phyloP scores from a whole-genome alignment of 1,139 yeast genomes.

The Geotrichum bryndzae region DNA sequence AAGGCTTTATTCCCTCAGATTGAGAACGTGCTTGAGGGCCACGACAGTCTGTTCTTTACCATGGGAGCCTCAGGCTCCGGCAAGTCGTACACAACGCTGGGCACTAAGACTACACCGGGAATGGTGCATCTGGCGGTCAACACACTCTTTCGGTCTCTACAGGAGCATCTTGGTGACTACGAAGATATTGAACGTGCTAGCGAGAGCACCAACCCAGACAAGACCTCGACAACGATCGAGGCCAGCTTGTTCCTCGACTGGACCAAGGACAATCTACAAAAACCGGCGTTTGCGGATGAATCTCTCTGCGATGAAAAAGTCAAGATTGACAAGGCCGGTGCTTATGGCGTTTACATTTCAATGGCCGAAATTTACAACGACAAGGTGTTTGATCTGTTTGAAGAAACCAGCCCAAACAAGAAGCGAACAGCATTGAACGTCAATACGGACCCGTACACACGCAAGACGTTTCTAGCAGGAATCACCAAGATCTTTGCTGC shows the following conservation, averaged over 20 bases:
- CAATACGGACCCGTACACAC: slow-evolving; percentile 25
- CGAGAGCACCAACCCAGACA: slow-evolving; percentile 23
- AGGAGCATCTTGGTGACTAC: slow-evolving; percentile 40
- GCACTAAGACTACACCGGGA: slow-evolving; percentile 31
- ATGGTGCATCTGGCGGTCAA: slow-evolving; percentile 33
- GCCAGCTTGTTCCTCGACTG: slow-evolving; percentile 33
- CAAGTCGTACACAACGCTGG: slow-evolving; percentile 35
- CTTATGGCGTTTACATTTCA: slow-evolving; percentile 31
- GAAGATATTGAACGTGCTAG: slow-evolving; percentile 30
- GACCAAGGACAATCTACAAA: slow-evolving; percentile 21
- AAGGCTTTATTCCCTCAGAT: slow-evolving; percentile 32
- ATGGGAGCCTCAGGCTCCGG: slow-evolving; percentile 51
- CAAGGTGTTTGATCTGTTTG: slow-evolving; percentile 24
- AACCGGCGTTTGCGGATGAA: slow-evolving; percentile 12
- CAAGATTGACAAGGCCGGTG: slow-evolving; percentile 20
- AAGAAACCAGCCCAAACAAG: slow-evolving; percentile 6
- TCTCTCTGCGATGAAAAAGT: slow-evolving; percentile 21
- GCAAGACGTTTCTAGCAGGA: slow-evolving; percentile 25
- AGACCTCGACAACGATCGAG: slow-evolving; percentile 35
- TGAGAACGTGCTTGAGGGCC: slow-evolving; percentile 31
- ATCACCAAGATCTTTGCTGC: slow-evolving; percentile 30
- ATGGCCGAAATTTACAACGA: slow-evolving; percentile 38
- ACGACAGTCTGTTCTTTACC: slow-evolving; percentile 42
- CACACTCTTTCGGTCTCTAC: slow-evolving; percentile 43
- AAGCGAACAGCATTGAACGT: slow-evolving; percentile 24